Conservation (phyloP, 331 rosid species). For the Erythrophleum ivorense region DNA sequence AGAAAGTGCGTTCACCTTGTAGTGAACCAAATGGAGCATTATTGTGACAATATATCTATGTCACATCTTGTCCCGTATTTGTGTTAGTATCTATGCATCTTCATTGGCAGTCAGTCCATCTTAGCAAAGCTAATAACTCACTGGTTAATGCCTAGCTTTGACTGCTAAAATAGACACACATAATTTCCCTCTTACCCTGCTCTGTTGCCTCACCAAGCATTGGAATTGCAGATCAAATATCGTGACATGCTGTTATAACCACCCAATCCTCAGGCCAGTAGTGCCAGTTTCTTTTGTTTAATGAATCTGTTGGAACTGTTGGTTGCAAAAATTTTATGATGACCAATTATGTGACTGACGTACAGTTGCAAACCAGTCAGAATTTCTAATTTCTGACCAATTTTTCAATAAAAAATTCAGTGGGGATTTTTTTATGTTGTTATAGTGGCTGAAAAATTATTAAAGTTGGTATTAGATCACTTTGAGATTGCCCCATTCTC, state of each 20-base stretch:
- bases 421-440: too few species aligned
- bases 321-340: too few species aligned
- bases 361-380: neutral
- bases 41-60: too few species aligned
- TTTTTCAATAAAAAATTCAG: too few species aligned
- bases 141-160: slow-evolving; percentile 50
- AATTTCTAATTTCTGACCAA: neutral
- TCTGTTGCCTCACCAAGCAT: slow-evolving; percentile 42
- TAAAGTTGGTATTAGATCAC: neutral
- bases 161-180: slow-evolving; percentile 57
- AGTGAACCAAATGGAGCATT: too few species aligned
- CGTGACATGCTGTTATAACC: too few species aligned
- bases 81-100: too few species aligned
- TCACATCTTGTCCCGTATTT: too few species aligned
- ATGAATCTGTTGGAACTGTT: too few species aligned
- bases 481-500: neutral
- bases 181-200: slow-evolving; percentile 32
- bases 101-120: slow-evolving; percentile 39
- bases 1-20: too few species aligned
- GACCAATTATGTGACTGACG: too few species aligned
- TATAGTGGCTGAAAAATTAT: neutral
- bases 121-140: slow-evolving; percentile 51
- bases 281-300: neutral
- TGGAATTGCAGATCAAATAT: slow-evolving; percentile 38
- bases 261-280: neutral